Conservation (phyloP, 768 basidiomycete species). For the Lactarius hengduanensis region DNA sequence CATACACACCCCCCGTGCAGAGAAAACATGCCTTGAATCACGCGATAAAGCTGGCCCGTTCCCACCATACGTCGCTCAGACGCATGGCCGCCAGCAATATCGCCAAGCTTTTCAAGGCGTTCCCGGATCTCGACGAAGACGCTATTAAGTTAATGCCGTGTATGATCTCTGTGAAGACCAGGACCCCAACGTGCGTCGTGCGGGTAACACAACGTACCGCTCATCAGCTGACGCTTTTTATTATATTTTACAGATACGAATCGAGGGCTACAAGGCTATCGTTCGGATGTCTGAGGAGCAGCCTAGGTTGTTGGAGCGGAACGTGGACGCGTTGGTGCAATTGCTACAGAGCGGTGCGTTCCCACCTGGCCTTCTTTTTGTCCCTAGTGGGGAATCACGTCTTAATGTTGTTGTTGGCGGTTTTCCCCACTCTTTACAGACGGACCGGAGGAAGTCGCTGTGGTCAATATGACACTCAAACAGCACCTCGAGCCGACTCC, state of each 20-base stretch:
- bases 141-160: slow-evolving; percentile 75
- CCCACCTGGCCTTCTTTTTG: neutral
- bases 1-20: slow-evolving; percentile 35
- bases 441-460: slow-evolving; percentile 60
- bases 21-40: slow-evolving; percentile 51
- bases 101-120: slow-evolving; percentile 58
- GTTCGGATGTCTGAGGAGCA: slow-evolving; percentile 49
- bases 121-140: slow-evolving; percentile 69
- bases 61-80: slow-evolving; percentile 47
- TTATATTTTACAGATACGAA: slow-evolving; percentile 51
- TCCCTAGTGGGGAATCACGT: neutral
- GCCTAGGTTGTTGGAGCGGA: slow-evolving; percentile 61
- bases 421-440: slow-evolving; percentile 35
- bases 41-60: slow-evolving; percentile 55
- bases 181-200: slow-evolving; percentile 44
- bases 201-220: neutral
- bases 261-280: slow-evolving; percentile 64
- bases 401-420: neutral
- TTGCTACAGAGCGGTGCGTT: slow-evolving; percentile 68
- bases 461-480: slow-evolving; percentile 58
- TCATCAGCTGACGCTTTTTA: neutral
- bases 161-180: slow-evolving; percentile 78
- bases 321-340: slow-evolving; percentile 72
- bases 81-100: slow-evolving; percentile 58
- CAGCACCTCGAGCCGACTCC: slow-evolving; percentile 63